Evolutionary conservation across 1,284 basidiomycete species (phyloP).

Genomic region (Vanrija sp.): DNA sequence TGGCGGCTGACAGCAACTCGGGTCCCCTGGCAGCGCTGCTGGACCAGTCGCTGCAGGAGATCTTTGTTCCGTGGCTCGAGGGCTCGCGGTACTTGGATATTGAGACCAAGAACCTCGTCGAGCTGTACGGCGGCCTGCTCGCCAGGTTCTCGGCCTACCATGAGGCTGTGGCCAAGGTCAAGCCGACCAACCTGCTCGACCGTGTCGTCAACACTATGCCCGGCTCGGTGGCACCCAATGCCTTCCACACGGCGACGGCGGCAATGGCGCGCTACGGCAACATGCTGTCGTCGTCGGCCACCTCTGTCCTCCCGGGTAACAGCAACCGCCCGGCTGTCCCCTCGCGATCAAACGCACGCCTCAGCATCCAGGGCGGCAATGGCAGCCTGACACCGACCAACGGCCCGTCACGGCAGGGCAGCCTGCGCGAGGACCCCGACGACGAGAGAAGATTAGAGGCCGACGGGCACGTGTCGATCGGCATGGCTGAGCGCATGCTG

Average conservation of each 20-base stretch:
- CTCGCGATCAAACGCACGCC: constrained; percentile 3
- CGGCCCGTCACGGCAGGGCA: neutral
- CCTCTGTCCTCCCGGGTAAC: constrained; percentile 30
- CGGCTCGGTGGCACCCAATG: constrained; percentile 57
- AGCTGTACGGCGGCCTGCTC: constrained; percentile 74
- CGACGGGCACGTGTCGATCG: constrained; percentile 72
- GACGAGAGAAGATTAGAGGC: constrained; percentile 44
- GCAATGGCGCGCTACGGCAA: constrained; percentile 67
- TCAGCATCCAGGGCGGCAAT: constrained; percentile 8
- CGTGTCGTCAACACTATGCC: constrained; percentile 88
- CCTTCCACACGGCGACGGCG: constrained; percentile 60
- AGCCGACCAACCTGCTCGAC: constrained; percentile 79
- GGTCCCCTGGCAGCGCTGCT: constrained; percentile 70
- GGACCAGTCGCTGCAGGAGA: constrained; percentile 90
- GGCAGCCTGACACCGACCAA: neutral
- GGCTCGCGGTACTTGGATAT: constrained; percentile 86
- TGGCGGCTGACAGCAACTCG: neutral
- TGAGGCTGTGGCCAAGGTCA: constrained; percentile 72
- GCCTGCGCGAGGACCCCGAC: neutral
- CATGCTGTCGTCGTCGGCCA: constrained; percentile 49
- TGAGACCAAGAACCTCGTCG: constrained; percentile 80
- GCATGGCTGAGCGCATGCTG: constrained; percentile 79
- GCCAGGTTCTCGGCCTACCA: constrained; percentile 81
- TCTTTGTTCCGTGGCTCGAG: constrained; percentile 92
- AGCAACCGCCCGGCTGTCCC: neutral